Evolutionary conservation across 169 alveolate genomes (phyloP).

Genomic region (Eimeria tenella): DNA sequence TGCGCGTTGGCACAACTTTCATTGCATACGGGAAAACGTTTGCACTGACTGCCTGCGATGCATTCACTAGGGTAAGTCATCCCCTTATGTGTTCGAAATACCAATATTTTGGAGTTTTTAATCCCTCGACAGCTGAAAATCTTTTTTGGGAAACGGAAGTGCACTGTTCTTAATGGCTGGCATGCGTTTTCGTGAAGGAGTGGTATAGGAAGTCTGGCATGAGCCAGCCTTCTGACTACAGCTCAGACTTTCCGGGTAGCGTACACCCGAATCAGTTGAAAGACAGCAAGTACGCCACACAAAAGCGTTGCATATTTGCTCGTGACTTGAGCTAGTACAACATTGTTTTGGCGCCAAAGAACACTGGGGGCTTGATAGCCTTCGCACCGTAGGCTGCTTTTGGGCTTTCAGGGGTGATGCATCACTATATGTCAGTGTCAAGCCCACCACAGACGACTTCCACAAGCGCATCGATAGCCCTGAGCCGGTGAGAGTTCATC

Average conservation of each 20-base stretch:
- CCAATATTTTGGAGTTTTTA: too few species aligned
- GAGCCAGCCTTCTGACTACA: constrained; percentile 20
- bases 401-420: too few species aligned
- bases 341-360: too few species aligned
- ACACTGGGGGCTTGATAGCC: too few species aligned
- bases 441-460: constrained; percentile 18
- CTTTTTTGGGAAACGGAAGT: background rate
- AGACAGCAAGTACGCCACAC: constrained; percentile 1
- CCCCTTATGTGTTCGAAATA: too few species aligned
- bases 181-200: constrained; percentile 50
- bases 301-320: background rate
- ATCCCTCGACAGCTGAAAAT: background rate
- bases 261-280: background rate
- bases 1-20: constrained; percentile 86
- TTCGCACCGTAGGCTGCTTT: too few species aligned
- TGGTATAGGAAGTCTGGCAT: constrained; percentile 61
- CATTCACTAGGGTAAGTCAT: constrained; percentile 86
- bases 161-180: constrained; percentile 12
- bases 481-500: constrained; percentile 24
- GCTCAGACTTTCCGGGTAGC: background rate
- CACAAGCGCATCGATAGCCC: constrained; percentile 40
- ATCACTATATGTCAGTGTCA: background rate
- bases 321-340: too few species aligned
- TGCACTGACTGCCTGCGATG: constrained; percentile 86
- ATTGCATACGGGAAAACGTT: constrained; percentile 87